Conservation (phyloP, 176 grass and related monocot species). For the Eremochloa ophiuroides region DNA sequence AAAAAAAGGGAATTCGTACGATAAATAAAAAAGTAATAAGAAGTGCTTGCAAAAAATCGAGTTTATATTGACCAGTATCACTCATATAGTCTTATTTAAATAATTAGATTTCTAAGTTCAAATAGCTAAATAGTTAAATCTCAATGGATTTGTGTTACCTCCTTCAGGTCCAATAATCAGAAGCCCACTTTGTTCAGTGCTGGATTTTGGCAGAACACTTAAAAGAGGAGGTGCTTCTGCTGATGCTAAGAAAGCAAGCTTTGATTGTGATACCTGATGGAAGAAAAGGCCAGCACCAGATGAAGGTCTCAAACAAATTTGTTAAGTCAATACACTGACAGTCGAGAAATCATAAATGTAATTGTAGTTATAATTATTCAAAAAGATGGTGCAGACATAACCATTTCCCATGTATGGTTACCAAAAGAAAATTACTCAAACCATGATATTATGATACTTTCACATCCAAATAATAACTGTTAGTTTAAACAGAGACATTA, state of each 20-base stretch:
- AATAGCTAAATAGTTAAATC: not conserved
- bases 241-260: slow-evolving; percentile 72
- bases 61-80: not conserved
- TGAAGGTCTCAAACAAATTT: not conserved
- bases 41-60: not conserved
- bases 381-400: not conserved
- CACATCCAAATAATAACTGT: not conserved
- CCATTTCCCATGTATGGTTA: not conserved
- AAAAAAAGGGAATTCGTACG: not conserved
- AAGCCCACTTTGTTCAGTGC: slow-evolving; percentile 53
- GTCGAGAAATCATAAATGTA: not conserved
- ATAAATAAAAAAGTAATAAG: not conserved
- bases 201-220: slow-evolving; percentile 46
- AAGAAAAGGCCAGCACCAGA: not conserved
- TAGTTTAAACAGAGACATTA: not conserved
- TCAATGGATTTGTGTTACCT: slow-evolving; percentile 38
- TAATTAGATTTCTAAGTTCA: not conserved
- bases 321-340: not conserved
- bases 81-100: not conserved
- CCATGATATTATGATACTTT: not conserved
- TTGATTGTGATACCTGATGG: slow-evolving; percentile 64
- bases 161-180: slow-evolving; percentile 93
- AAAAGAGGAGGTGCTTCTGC: slow-evolving; percentile 83
- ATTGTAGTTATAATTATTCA: not conserved
- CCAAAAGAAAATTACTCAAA: not conserved